Conservation (phyloP, 2,329 filamentous ascomycete genomes). For the Alternaria gansuensis region DNA sequence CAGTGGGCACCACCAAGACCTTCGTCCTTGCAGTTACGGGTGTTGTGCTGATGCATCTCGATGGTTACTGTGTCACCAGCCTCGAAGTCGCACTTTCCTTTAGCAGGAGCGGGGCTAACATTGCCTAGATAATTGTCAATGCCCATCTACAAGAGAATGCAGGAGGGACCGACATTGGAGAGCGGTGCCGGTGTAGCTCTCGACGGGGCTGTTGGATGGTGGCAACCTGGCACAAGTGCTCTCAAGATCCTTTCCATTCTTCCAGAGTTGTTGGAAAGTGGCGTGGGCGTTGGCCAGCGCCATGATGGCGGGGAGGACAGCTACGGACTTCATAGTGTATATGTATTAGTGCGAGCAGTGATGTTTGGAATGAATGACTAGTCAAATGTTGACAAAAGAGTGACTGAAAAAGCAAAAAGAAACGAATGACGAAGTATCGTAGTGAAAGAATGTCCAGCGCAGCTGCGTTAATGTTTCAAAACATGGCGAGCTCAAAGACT, state of each 20-base stretch:
- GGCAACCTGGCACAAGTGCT: conserved; percentile 43
- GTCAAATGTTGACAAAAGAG: conserved; percentile 37
- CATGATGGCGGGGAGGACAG: conserved; percentile 38
- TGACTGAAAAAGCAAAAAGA: conserved; percentile 32
- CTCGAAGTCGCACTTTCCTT: conserved; percentile 39
- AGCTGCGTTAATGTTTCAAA: conserved; percentile 37
- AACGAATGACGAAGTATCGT: conserved; percentile 29
- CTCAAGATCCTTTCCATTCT: conserved; percentile 43
- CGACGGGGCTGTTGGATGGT: conserved; percentile 41
- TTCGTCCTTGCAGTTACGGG: conserved; percentile 35
- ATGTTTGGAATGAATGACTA: conserved; percentile 27
- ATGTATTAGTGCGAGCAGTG: conserved; percentile 7
- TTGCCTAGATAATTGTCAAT: conserved; percentile 26
- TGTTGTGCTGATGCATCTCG: conserved; percentile 45
- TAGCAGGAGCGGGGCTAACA: conserved; percentile 37
- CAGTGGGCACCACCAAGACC: conserved; percentile 55
- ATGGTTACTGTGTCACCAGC: conserved; percentile 43
- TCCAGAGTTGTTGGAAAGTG: conserved; percentile 45
- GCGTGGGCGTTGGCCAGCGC: conserved; percentile 43
- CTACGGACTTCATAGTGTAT: conserved; percentile 39
- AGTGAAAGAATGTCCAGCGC: conserved; percentile 45
- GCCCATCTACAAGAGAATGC: not conserved
- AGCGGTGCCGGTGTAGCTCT: conserved; percentile 44
- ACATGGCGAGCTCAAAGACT: conserved; percentile 23
- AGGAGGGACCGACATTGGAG: conserved; percentile 32